Evolutionary conservation across 805 yeast genomes (phyloP).

Genomic region (Brettanomyces naardenensis): DNA sequence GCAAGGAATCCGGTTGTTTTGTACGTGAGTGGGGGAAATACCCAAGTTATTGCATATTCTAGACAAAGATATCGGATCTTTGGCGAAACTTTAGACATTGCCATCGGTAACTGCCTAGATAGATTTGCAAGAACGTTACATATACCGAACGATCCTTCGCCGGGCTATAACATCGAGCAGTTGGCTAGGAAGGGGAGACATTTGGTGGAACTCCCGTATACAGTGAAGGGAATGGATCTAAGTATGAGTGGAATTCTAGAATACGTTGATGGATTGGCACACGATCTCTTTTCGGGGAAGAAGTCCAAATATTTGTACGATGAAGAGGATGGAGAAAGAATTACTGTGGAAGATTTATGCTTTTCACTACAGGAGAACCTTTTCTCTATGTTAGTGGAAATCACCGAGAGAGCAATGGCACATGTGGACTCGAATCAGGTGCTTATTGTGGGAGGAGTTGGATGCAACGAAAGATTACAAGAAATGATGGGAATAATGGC

Average conservation of each 20-base stretch:
- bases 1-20: slow-evolving; percentile 95
- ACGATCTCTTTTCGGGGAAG: slow-evolving; percentile 49
- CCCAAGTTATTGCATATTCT: slow-evolving; percentile 96
- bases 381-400: slow-evolving; percentile 94
- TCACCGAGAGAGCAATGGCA: slow-evolving; percentile 97
- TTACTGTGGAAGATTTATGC: slow-evolving; percentile 83
- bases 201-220: slow-evolving; percentile 78
- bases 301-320: slow-evolving; percentile 32
- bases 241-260: slow-evolving; percentile 95
- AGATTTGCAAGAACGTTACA: slow-evolving; percentile 87
- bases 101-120: slow-evolving; percentile 95
- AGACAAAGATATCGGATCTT: slow-evolving; percentile 92
- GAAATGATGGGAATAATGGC: slow-evolving; percentile 98
- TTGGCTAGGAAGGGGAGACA: slow-evolving; percentile 66
- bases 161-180: slow-evolving; percentile 96
- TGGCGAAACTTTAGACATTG: slow-evolving; percentile 98
- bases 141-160: slow-evolving; percentile 90
- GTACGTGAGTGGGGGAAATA: slow-evolving; percentile 97
- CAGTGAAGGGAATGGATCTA: slow-evolving; percentile 97
- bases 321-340: slow-evolving; percentile 36
- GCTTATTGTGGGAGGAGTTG: slow-evolving; percentile 97
- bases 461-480: slow-evolving; percentile 85
- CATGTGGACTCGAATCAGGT: slow-evolving; percentile 89
- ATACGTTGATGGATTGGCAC: slow-evolving; percentile 71
- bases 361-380: slow-evolving; percentile 87